Percentiles rank a stretch among this genome's conserved stretches.
phyloP scores from a whole-genome alignment of 2,329 filamentous ascomycete genomes.

The Geosmithia putterillii region DNA sequence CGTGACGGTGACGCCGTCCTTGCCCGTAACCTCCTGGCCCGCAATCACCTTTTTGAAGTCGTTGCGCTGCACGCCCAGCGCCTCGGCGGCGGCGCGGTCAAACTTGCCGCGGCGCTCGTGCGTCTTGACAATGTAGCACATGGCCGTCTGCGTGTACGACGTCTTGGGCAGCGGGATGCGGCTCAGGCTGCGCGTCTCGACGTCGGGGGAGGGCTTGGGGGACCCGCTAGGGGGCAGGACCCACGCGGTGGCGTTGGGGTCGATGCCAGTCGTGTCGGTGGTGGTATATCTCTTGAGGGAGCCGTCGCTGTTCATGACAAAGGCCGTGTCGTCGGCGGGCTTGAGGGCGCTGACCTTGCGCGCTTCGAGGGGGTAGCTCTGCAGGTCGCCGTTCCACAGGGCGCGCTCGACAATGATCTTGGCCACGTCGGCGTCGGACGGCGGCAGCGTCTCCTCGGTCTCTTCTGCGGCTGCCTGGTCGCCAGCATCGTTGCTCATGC shows the following conservation, averaged over 20 bases:
- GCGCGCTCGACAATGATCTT: slow-evolving; percentile 16
- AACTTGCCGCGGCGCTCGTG: slow-evolving; percentile 74
- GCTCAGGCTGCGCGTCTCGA: neutral
- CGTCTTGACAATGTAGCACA: slow-evolving; percentile 79
- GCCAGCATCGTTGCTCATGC: slow-evolving; percentile 6
- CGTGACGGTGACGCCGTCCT: slow-evolving; percentile 57
- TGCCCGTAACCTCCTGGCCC: slow-evolving; percentile 51
- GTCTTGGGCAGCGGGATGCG: slow-evolving; percentile 42
- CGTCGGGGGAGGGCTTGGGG: neutral
- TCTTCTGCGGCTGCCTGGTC: neutral
- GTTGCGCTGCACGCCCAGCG: slow-evolving; percentile 46
- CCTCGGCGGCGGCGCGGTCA: slow-evolving; percentile 48
- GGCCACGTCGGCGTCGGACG: slow-evolving; percentile 18
- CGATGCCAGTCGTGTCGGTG: slow-evolving; percentile 8
- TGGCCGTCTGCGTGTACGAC: slow-evolving; percentile 49
- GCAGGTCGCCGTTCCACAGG: slow-evolving; percentile 19
- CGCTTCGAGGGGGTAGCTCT: neutral
- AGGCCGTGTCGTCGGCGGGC: slow-evolving; percentile 26
- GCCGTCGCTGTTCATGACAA: slow-evolving; percentile 51
- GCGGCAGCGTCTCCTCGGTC: slow-evolving; percentile 2
- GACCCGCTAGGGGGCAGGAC: slow-evolving; percentile 9
- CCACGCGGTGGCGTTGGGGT: slow-evolving; percentile 13
- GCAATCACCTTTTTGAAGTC: slow-evolving; percentile 48
- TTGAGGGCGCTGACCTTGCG: slow-evolving; percentile 8
- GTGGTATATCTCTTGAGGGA: slow-evolving; percentile 58